Evolutionary conservation across 2,329 filamentous ascomycete genomes (phyloP), one percentile per base, ranked within the genome.

Genomic region (Endoconidiophora laricicola): DNA sequence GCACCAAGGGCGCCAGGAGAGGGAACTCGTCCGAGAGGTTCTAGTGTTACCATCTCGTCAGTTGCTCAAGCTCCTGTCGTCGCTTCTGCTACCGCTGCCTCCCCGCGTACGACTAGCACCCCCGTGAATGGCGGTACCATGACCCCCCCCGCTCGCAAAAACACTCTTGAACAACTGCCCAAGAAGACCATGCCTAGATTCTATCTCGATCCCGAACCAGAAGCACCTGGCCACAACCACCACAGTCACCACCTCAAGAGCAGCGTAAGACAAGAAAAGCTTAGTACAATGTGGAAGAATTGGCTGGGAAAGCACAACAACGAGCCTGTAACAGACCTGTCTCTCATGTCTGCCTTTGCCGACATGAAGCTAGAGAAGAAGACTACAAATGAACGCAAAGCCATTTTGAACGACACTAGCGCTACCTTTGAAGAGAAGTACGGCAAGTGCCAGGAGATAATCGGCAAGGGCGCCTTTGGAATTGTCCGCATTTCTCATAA

Each of bases 401-500:
- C 26, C 2, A 48, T 82, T 5, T 84, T 82, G 60, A 73, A 81
- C 16, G 81, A 83, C 14, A 79, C 78, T 18, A 60, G 63, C 9
- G 52, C 49, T 3, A 87, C 87, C 0, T 70, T 98, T 45, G 85
- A 91, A 1, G 86, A 96, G 61, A 96, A 96, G 63, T 98, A 98
- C 62, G 91, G 91, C 58, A 96, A 96, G 67, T 96, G 91, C 62
- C 90, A 96, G 62, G 91, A 98, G 64, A 80, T 98, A 33, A 86
- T 98, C 22, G 91, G 91, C 18, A 86, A 90, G 37, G 91, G 91
- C 54, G 91, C 91, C 40, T 98, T 98, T 64, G 91, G 91, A 52
- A 94, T 98, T 55, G 91, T 98, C 56, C 79, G 91, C 54, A 94
- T 96, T 64, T 94, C 90, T 14, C 91, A 96, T 75, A 98, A 98